These are phyloP conservation scores for Tolypocladium paradoxum DNA, from an alignment of 2,329 filamentous ascomycete species.

Conservation along the genomic window DNA sequence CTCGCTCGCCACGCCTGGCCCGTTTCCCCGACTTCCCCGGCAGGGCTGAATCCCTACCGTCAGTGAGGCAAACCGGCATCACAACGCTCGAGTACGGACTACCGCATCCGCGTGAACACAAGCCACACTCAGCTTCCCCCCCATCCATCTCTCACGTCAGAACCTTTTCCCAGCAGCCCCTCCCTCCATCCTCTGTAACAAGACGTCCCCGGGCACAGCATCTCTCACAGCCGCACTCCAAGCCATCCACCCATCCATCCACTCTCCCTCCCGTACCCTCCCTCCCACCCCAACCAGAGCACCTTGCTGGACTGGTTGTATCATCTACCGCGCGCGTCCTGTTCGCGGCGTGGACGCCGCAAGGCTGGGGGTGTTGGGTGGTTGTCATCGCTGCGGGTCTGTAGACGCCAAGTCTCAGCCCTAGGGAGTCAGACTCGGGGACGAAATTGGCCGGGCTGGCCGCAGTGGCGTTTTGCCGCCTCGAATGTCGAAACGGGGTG, in stretches of 20 bases:
- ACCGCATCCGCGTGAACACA: background rate
- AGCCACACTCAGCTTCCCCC: background rate
- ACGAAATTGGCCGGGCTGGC: background rate
- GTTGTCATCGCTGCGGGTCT: background rate
- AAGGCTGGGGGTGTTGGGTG: background rate
- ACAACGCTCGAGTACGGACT: background rate
- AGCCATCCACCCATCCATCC: no score
- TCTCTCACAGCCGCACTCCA: background rate
- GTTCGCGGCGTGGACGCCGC: background rate
- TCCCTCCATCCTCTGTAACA: background rate
- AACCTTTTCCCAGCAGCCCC: background rate
- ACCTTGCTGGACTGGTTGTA: background rate
- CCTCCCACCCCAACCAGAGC: background rate
- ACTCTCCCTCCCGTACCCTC: background rate
- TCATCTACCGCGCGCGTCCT: background rate
- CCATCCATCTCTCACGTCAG: constrained; percentile 1
- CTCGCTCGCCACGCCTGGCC: background rate
- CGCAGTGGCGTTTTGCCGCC: background rate
- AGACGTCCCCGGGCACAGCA: background rate
- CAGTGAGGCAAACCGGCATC: background rate
- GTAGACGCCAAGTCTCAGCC: background rate
- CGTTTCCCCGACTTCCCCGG: background rate
- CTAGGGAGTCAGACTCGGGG: background rate
- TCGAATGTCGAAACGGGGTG: background rate
- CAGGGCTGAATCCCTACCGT: background rate